These are phyloP conservation scores for Mycena polygramma DNA, from an alignment of 768 basidiomycete species.

Conservation along the genomic window DNA sequence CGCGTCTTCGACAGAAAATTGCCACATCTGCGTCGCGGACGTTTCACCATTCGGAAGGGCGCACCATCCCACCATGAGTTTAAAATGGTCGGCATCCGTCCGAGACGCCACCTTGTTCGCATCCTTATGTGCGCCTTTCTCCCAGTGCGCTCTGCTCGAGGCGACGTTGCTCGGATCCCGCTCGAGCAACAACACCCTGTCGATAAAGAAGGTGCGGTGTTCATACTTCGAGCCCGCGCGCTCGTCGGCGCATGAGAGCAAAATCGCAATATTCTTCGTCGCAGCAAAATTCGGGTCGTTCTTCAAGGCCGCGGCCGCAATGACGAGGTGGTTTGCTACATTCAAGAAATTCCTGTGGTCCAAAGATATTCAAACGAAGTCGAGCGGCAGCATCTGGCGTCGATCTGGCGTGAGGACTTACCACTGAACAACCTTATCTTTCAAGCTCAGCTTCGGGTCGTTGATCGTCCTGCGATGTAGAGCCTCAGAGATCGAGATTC, in stretches of 20 bases:
- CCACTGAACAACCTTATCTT: constrained; percentile 3
- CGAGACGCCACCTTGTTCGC: not conserved
- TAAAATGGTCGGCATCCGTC: constrained; percentile 6
- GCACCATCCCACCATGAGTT: constrained; percentile 18
- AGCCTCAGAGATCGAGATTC: not conserved
- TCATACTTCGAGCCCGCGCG: constrained; percentile 22
- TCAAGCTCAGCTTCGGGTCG: constrained; percentile 13
- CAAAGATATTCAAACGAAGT: not conserved
- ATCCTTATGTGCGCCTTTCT: not conserved
- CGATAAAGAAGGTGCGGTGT: constrained; percentile 13
- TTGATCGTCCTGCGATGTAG: constrained; percentile 12
- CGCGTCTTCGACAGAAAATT: too few relatives aligned
- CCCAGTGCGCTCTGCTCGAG: not conserved
- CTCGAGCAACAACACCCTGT: not conserved
- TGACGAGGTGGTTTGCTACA: constrained; percentile 8
- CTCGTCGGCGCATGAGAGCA: constrained; percentile 5
- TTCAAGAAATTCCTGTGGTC: constrained; percentile 16
- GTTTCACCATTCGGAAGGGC: not conserved
- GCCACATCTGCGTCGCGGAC: constrained; percentile 2
- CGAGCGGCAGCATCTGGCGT: not conserved
- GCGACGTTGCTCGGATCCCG: not conserved
- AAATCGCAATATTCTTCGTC: not conserved
- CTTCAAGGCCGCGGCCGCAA: constrained; percentile 15
- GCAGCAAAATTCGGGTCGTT: constrained; percentile 14
- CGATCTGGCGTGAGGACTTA: too few relatives aligned